Conservation (phyloP, 176 grass and related monocot species). For the Dactylis glomerata region DNA sequence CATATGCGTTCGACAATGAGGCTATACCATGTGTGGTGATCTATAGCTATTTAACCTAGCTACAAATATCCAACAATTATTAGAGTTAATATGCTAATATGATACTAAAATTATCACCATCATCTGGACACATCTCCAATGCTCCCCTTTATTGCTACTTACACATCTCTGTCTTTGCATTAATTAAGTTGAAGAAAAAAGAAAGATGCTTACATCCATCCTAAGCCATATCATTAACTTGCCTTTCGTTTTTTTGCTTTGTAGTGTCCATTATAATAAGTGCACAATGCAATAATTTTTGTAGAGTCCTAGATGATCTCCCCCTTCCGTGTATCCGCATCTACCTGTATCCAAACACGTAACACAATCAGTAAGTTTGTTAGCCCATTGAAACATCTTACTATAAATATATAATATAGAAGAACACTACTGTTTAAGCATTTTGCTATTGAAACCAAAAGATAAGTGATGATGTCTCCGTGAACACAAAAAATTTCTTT, state of each 20-base stretch:
- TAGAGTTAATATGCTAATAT: background rate
- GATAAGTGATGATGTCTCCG: too few species aligned
- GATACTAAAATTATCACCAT: background rate
- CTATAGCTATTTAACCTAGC: conserved; percentile 1
- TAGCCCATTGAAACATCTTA: background rate
- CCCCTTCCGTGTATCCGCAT: background rate
- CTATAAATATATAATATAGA: background rate
- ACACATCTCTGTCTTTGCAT: conserved; percentile 24
- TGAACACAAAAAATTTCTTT: too few species aligned
- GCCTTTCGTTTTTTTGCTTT: conserved; percentile 16
- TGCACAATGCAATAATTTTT: conserved; percentile 25
- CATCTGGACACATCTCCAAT: conserved; percentile 17
- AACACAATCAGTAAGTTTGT: background rate
- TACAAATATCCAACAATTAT: background rate
- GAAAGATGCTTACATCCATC: background rate
- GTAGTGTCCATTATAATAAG: conserved; percentile 29
- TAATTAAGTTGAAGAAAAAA: conserved; percentile 23
- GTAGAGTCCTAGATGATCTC: conserved; percentile 21
- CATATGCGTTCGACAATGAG: background rate
- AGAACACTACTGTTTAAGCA: background rate
- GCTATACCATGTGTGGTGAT: background rate
- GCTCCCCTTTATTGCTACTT: conserved; percentile 28
- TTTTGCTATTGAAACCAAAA: too few species aligned
- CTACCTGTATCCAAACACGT: background rate
- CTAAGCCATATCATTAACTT: conserved; percentile 23